A percentile compares a stretch with the other conserved stretches of the same genome.
Conservation (phyloP, 176 grass and related monocot genomes). For the Oryza officinalis region DNA sequence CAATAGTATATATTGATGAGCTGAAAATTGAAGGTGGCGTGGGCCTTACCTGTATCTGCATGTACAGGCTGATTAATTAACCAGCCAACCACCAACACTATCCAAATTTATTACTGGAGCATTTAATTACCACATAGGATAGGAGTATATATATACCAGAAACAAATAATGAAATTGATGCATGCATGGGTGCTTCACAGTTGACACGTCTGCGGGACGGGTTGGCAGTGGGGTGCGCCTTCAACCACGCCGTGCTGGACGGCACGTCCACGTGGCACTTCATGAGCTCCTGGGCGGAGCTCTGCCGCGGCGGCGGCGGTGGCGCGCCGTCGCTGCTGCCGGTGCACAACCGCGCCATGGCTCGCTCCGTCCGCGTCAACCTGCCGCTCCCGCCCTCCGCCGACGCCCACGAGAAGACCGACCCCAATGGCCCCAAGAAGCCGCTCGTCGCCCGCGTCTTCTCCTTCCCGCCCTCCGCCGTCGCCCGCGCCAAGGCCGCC, state of each 20-base stretch:
- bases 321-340: slow-evolving; percentile 39
- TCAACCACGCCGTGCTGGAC: slow-evolving; percentile 97
- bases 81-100: background rate
- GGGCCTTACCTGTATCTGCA: background rate
- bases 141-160: too few species aligned
- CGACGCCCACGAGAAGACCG: slow-evolving; percentile 69
- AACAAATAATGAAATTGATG: too few species aligned
- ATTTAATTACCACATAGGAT: too few species aligned
- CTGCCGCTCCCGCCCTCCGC: slow-evolving; percentile 62
- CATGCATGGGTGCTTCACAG: slow-evolving; percentile 34
- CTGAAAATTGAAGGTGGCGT: background rate
- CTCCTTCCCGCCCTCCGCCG: slow-evolving; percentile 57
- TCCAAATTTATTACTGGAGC: background rate
- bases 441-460: slow-evolving; percentile 76
- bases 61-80: background rate
- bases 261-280: slow-evolving; percentile 96
- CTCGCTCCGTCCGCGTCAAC: slow-evolving; percentile 61
- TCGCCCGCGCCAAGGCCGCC: slow-evolving; percentile 65
- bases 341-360: slow-evolving; percentile 57
- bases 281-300: slow-evolving; percentile 92
- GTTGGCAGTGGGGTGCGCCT: slow-evolving; percentile 81
- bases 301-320: slow-evolving; percentile 44
- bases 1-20: background rate
- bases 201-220: slow-evolving; percentile 89
- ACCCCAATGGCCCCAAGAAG: slow-evolving; percentile 71